These are phyloP conservation scores for Parsonsia alboflavescens DNA, from an alignment of 257 asterid genomes.

Conservation along the genomic window DNA sequence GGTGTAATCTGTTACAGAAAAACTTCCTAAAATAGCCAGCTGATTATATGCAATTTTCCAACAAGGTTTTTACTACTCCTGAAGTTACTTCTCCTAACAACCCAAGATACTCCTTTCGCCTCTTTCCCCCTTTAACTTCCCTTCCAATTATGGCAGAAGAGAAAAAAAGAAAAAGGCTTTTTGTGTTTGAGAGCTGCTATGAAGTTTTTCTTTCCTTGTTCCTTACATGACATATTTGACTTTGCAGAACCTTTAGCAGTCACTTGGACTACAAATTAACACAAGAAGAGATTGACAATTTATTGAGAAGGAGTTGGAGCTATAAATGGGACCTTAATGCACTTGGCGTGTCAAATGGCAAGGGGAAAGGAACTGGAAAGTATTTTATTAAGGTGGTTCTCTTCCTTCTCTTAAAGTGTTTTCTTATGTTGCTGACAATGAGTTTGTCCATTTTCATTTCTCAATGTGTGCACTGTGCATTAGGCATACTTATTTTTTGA, in stretches of 20 bases:
- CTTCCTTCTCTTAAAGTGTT: neutral
- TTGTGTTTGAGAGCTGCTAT: neutral
- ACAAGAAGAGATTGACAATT: conserved; percentile 40
- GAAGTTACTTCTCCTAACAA: neutral
- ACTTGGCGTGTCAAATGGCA: conserved; percentile 48
- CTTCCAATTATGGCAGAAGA: too few relatives aligned
- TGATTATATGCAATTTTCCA: too few relatives aligned
- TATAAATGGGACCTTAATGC: conserved; percentile 77
- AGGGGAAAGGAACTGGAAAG: conserved; percentile 84
- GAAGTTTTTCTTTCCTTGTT: neutral
- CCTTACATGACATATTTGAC: neutral
- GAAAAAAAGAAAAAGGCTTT: too few relatives aligned
- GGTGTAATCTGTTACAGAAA: too few relatives aligned
- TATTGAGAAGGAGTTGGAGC: conserved; percentile 55
- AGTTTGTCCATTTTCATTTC: neutral
- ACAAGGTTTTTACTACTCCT: neutral
- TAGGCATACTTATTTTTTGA: neutral
- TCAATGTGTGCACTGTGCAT: neutral
- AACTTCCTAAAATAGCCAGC: too few relatives aligned
- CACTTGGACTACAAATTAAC: conserved; percentile 60
- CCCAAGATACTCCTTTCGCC: neutral
- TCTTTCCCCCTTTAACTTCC: too few relatives aligned
- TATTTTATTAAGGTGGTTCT: conserved; percentile 55
- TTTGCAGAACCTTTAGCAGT: conserved; percentile 59
- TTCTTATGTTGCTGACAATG: neutral